Conservation (phyloP, 805 yeast genomes). For the Saturnispora dispora region DNA sequence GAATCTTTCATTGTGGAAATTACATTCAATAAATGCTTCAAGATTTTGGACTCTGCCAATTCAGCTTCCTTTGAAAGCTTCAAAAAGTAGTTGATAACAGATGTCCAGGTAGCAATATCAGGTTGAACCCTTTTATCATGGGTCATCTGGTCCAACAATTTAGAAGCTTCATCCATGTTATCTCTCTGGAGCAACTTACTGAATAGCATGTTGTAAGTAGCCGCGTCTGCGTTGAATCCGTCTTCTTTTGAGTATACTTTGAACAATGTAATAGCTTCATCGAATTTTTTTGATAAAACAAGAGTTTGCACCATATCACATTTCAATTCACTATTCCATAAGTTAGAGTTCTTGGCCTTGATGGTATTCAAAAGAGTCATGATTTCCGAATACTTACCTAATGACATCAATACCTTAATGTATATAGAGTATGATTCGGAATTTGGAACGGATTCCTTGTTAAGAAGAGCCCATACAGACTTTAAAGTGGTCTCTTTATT, state of each 20-base stretch:
- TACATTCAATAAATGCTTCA: slow-evolving; percentile 21
- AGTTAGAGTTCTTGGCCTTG: slow-evolving; percentile 24
- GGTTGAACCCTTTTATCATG: slow-evolving; percentile 34
- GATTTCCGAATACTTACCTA: slow-evolving; percentile 35
- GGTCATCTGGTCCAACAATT: slow-evolving; percentile 39
- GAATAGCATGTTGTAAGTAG: slow-evolving; percentile 46
- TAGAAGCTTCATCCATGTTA: slow-evolving; percentile 38
- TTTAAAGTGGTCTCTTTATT: slow-evolving; percentile 31
- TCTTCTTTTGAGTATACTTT: slow-evolving; percentile 21
- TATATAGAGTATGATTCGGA: slow-evolving; percentile 40
- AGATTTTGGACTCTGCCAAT: slow-evolving; percentile 27
- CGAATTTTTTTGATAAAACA: slow-evolving; percentile 30
- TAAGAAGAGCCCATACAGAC: slow-evolving; percentile 26
- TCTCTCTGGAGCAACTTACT: slow-evolving; percentile 31
- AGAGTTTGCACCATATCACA: slow-evolving; percentile 40
- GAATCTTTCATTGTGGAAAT: slow-evolving; percentile 32
- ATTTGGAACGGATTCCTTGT: slow-evolving; percentile 31
- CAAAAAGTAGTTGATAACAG: slow-evolving; percentile 45
- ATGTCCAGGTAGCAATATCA: slow-evolving; percentile 56
- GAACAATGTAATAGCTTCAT: slow-evolving; percentile 31
- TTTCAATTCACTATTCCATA: slow-evolving; percentile 32
- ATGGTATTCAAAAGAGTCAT: slow-evolving; percentile 29
- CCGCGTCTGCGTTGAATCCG: slow-evolving; percentile 34
- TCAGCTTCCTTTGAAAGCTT: slow-evolving; percentile 38
- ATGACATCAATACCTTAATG: slow-evolving; percentile 38